Evolutionary conservation across 768 basidiomycete species (phyloP).

Genomic region (Coprinopsis marcescibilis): DNA sequence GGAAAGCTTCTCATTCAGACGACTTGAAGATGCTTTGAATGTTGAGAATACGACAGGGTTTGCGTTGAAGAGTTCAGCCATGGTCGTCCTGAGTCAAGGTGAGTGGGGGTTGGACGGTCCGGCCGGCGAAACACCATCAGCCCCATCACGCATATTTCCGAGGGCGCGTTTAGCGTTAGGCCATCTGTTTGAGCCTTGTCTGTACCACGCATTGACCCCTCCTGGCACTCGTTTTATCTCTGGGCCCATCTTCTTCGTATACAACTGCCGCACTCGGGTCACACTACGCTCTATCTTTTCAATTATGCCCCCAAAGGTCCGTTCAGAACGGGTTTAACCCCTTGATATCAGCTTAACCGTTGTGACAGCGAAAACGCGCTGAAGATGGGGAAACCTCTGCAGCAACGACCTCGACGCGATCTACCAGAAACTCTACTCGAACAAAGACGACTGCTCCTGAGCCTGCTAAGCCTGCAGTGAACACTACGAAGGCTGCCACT

Average conservation of each 20-base stretch:
- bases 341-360: not conserved
- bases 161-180: not conserved
- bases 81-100: slow-evolving; percentile 21
- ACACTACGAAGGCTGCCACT: slow-evolving; percentile 14
- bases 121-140: not conserved
- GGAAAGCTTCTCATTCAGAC: slow-evolving; percentile 34
- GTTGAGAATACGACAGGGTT: slow-evolving; percentile 80
- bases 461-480: slow-evolving; percentile 8
- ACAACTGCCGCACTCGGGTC: too few species aligned
- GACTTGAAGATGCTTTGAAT: slow-evolving; percentile 34
- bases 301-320: slow-evolving; percentile 34
- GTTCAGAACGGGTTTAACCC: not conserved
- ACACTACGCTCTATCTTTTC: not conserved
- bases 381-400: slow-evolving; percentile 29
- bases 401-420: slow-evolving; percentile 32
- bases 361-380: slow-evolving; percentile 52
- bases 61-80: slow-evolving; percentile 75
- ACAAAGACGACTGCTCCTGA: slow-evolving; percentile 22
- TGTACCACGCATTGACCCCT: not conserved
- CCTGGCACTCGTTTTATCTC: not conserved
- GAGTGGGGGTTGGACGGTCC: slow-evolving; percentile 10
- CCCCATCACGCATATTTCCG: slow-evolving; percentile 1
- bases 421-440: slow-evolving; percentile 41
- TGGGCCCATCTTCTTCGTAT: not conserved
- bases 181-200: not conserved